Percentiles rank a stretch among this genome's conserved stretches.
Conservation (phyloP, 2,329 filamentous ascomycete genomes). For the Xylaria digitata region DNA sequence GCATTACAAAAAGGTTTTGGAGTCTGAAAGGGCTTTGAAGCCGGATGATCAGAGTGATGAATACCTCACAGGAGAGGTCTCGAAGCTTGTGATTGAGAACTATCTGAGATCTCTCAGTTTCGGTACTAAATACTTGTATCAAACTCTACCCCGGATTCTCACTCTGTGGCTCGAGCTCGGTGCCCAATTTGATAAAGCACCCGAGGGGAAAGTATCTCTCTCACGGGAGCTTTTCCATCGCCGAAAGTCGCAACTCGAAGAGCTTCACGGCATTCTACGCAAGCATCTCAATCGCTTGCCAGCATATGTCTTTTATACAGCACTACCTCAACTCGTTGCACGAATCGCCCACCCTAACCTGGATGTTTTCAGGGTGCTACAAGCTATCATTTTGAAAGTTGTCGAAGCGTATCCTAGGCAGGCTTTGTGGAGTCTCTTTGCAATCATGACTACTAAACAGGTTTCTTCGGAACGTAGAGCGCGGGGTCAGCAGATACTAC, state of each 20-base stretch:
- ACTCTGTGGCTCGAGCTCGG: slow-evolving; percentile 96
- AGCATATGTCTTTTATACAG: slow-evolving; percentile 81
- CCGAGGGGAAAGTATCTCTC: slow-evolving; percentile 65
- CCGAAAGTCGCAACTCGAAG: slow-evolving; percentile 73
- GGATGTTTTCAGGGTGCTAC: slow-evolving; percentile 80
- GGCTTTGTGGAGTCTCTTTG: slow-evolving; percentile 89
- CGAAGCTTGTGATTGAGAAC: slow-evolving; percentile 89
- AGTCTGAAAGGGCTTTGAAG: slow-evolving; percentile 84
- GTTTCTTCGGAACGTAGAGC: slow-evolving; percentile 69
- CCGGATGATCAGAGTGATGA: slow-evolving; percentile 80
- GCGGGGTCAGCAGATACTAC: slow-evolving; percentile 64
- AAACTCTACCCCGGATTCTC: slow-evolving; percentile 89
- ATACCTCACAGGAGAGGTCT: slow-evolving; percentile 82
- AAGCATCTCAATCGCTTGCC: slow-evolving; percentile 81
- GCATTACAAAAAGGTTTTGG: slow-evolving; percentile 95
- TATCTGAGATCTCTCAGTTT: slow-evolving; percentile 87
- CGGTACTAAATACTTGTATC: slow-evolving; percentile 95
- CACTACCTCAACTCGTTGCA: slow-evolving; percentile 93
- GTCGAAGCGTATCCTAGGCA: slow-evolving; percentile 89
- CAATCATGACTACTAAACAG: slow-evolving; percentile 84
- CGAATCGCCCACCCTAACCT: slow-evolving; percentile 88
- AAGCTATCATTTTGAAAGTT: slow-evolving; percentile 86
- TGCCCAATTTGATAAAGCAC: slow-evolving; percentile 74
- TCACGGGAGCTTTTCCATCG: slow-evolving; percentile 64
- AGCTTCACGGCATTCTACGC: slow-evolving; percentile 78